Evolutionary conservation across 768 basidiomycete genomes (phyloP).

Genomic region (Cystoderma amianthinum): DNA sequence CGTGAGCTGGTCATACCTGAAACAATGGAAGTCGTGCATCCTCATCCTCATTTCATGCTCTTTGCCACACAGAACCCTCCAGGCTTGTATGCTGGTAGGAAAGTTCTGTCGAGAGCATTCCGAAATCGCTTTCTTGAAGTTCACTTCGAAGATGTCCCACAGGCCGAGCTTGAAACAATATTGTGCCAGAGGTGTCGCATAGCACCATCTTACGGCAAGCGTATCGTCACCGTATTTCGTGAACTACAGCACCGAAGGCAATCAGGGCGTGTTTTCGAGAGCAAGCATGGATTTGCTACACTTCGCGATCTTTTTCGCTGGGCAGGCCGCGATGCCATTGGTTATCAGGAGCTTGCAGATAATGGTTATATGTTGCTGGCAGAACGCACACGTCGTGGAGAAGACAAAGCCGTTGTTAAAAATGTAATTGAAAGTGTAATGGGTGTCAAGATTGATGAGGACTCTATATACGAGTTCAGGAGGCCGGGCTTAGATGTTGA

Average conservation of each 20-base stretch:
- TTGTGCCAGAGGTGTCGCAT: constrained; percentile 90
- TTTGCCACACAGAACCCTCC: constrained; percentile 99
- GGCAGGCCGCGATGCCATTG: constrained; percentile 85
- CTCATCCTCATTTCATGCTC: constrained; percentile 95
- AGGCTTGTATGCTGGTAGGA: constrained; percentile 91
- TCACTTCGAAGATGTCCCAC: constrained; percentile 95
- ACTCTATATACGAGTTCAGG: constrained; percentile 55
- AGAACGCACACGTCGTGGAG: constrained; percentile 76
- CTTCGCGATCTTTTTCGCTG: constrained; percentile 96
- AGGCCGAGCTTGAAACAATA: constrained; percentile 88
- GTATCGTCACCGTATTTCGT: constrained; percentile 86
- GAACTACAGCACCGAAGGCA: constrained; percentile 92
- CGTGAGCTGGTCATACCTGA: constrained; percentile 94
- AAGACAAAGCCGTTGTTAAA: constrained; percentile 87
- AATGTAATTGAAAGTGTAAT: constrained; percentile 88
- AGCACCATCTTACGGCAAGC: constrained; percentile 87
- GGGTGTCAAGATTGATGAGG: constrained; percentile 79
- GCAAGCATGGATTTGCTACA: constrained; percentile 95
- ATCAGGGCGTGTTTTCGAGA: constrained; percentile 89
- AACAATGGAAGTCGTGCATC: constrained; percentile 89
- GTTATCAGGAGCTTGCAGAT: constrained; percentile 89
- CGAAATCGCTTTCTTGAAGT: constrained; percentile 97
- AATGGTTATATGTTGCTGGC: constrained; percentile 98
- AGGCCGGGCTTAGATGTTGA: constrained; percentile 30
- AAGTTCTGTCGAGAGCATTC: constrained; percentile 92